Evolutionary conservation across 148 eudicot genomes (phyloP), one percentile per base, ranked within the genome.

Genomic region (Chenopodium berlandieri): DNA sequence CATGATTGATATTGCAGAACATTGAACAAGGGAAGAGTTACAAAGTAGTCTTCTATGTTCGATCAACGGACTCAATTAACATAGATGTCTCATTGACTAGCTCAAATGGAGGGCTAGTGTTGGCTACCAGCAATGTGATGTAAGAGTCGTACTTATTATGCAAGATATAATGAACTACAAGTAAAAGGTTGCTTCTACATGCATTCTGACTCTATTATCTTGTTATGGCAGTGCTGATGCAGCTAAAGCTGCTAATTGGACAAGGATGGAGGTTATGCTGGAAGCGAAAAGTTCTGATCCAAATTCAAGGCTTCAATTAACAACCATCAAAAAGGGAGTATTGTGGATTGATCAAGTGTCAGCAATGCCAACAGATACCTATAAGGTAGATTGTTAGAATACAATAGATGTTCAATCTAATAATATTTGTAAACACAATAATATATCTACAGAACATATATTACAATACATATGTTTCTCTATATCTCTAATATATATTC

Each of bases 291-390:
- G 82, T 54, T 92, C 94, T 16, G 84, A 90, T 78, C 70, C 85
- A 80, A 88, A 91, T 72, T 80, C 98, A 84, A 91, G 97, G 85
- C 90, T 96, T 86, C 94, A 96, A 71, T 76, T 96, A 81, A 96
- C 94, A 63, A 94, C 97, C n/a, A 86, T 81, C 48, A 88, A 71
- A 66, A 90, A 86, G 78, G 91, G 97, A 75, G 88, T 85, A 16
- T 67, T 90, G 76, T 95, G 97, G 97, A 87, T 96, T 75, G 99
- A 96, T 87, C 99, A 96, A 89, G 94, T 96, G 8, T 96, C 99
- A 47, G 91, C 86, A 44, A 90, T 96, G 97, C 98, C 99, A 73
- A 78, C 89, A 64, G 92, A 91, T 84, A 94, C 99, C 67, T 88
- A 89, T 87, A 89, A 91, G 97, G 99, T 91, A 71, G 31, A 23